Evolutionary conservation across 1,284 basidiomycete species (phyloP).

Genomic region (Austropuccinia psidii): DNA sequence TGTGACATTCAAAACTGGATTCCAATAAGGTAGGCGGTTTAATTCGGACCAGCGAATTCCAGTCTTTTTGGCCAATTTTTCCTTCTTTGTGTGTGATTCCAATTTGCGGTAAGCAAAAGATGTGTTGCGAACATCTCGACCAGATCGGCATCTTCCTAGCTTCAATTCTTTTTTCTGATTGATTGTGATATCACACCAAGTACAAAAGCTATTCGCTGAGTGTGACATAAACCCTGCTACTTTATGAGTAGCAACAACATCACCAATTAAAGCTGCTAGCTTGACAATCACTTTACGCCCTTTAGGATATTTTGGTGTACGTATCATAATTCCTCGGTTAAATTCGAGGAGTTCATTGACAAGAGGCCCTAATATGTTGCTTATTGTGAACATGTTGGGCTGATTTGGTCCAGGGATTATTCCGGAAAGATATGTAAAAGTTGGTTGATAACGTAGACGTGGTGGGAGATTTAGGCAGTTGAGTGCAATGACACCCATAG

Average conservation of each 20-base stretch:
- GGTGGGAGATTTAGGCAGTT: not conserved
- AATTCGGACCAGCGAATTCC: too few species aligned
- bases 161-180: too few species aligned
- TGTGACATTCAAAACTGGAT: too few species aligned
- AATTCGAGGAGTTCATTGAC: not conserved
- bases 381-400: not conserved
- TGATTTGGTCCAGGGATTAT: not conserved
- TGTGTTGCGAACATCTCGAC: too few species aligned
- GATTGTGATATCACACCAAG: not conserved
- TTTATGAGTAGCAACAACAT: not conserved
- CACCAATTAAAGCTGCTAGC: not conserved
- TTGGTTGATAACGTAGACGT: not conserved
- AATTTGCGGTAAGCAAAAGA: too few species aligned
- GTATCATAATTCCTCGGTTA: not conserved
- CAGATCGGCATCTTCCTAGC: too few species aligned
- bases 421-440: not conserved
- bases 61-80: too few species aligned
- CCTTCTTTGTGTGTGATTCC: too few species aligned
- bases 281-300: not conserved
- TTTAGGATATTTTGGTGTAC: not conserved
- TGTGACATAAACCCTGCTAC: not conserved
- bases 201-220: not conserved
- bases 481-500: not conserved
- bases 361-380: not conserved
- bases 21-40: too few species aligned